These are phyloP conservation scores for Heterobasidion parviporum DNA, from an alignment of 1,284 basidiomycete species.

Conservation along the genomic window DNA sequence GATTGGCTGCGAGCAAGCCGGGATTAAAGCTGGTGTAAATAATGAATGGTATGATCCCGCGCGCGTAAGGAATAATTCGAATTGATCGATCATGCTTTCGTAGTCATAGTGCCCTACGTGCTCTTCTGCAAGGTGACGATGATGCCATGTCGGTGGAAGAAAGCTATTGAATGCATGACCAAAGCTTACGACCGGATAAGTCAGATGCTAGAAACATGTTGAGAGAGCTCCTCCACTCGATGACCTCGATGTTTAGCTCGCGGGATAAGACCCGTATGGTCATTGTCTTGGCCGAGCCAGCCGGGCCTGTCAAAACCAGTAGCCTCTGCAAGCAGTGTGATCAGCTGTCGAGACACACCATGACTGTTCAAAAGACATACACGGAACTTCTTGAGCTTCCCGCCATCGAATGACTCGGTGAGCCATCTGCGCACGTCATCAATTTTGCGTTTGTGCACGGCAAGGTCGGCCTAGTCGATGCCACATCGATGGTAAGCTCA, in stretches of 20 bases:
- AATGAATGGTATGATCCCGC: conserved; percentile 60
- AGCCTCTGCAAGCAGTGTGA: conserved; percentile 51
- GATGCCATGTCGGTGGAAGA: not conserved
- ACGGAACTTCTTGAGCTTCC: conserved; percentile 67
- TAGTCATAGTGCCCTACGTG: conserved; percentile 14
- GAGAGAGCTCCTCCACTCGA: conserved; percentile 75
- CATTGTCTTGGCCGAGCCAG: conserved; percentile 88
- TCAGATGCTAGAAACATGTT: not conserved
- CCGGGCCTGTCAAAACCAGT: conserved; percentile 80
- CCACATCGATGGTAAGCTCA: not conserved
- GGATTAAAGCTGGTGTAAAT: conserved; percentile 22
- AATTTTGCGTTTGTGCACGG: conserved; percentile 85
- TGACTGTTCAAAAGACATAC: conserved; percentile 35
- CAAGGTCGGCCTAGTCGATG: conserved; percentile 60
- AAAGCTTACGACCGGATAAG: not conserved
- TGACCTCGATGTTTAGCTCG: conserved; percentile 73
- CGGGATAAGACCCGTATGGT: conserved; percentile 70
- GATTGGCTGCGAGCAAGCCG: not conserved
- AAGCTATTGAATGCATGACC: not conserved
- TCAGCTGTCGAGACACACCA: not conserved
- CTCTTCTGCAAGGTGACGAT: not conserved
- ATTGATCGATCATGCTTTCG: conserved; percentile 66
- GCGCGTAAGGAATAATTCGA: conserved; percentile 72
- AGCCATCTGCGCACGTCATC: conserved; percentile 84
- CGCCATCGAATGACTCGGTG: conserved; percentile 71